A percentile compares a stretch with the other conserved stretches of the same genome.
Conservation (phyloP, 163 green algal species). For the Chloromonas sp. region DNA sequence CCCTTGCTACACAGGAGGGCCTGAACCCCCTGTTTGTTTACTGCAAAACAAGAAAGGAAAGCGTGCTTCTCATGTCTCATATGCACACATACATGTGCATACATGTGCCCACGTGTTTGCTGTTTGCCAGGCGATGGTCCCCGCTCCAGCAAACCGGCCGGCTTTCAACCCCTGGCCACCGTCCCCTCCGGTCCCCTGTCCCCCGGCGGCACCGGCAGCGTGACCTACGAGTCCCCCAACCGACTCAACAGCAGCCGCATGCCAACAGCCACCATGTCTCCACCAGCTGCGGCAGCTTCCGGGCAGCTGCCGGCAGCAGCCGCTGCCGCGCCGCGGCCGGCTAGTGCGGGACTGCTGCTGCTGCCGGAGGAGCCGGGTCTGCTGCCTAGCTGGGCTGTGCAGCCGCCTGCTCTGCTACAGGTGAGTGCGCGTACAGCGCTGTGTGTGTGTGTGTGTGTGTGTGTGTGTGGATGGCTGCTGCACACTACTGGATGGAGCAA, state of each 20-base stretch:
- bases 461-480: too few species aligned
- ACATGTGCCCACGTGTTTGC: neutral
- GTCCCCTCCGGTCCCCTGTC: neutral
- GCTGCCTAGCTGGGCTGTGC: neutral
- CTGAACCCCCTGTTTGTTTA: too few species aligned
- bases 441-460: too few species aligned
- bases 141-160: too few species aligned
- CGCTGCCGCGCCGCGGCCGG: too few species aligned
- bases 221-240: too few species aligned
- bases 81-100: neutral
- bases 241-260: neutral
- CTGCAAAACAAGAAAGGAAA: too few species aligned
- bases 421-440: too few species aligned
- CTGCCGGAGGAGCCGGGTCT: neutral
- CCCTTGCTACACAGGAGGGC: neutral
- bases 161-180: neutral
- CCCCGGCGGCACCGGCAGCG: neutral
- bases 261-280: too few species aligned
- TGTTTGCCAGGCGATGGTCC: too few species aligned
- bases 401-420: neutral
- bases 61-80: too few species aligned
- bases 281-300: neutral
- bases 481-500: too few species aligned
- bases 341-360: neutral
- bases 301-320: neutral